A percentile compares a stretch with the other conserved stretches of the same genome.
These are phyloP conservation scores for Tetracentron sinense DNA, from an alignment of 164 flowering plant genomes.

Conservation along the genomic window DNA sequence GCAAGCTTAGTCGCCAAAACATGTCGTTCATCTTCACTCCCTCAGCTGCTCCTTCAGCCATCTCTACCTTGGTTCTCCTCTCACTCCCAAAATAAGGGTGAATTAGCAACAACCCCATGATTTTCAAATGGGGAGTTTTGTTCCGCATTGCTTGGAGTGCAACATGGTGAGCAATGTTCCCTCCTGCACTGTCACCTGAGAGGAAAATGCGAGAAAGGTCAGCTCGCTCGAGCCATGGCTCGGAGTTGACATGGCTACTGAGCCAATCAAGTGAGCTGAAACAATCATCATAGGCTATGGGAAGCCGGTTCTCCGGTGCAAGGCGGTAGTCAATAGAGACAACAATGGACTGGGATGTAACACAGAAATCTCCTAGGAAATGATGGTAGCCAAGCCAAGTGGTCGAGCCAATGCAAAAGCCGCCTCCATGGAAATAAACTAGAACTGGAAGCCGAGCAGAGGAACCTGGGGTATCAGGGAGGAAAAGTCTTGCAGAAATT, in stretches of 20 bases:
- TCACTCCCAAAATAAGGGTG: conserved; percentile 77
- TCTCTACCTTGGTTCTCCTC: conserved; percentile 45
- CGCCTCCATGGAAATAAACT: conserved; percentile 86
- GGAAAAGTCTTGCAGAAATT: conserved; percentile 58
- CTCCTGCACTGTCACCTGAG: conserved; percentile 88
- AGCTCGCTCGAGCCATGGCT: conserved; percentile 51
- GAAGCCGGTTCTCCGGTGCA: conserved; percentile 75
- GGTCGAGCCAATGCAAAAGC: conserved; percentile 92
- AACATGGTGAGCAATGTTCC: conserved; percentile 68
- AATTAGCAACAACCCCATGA: conserved; percentile 42
- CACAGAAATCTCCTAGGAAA: conserved; percentile 54
- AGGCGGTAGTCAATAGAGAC: conserved; percentile 79
- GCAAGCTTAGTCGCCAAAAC: conserved; percentile 74
- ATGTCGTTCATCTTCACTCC: conserved; percentile 50
- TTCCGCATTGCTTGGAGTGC: conserved; percentile 27
- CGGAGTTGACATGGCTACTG: conserved; percentile 14
- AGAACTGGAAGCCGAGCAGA: conserved; percentile 38
- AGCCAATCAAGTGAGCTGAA: conserved; percentile 58
- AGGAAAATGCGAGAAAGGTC: conserved; percentile 67
- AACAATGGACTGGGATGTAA: conserved; percentile 37
- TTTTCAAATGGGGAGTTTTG: conserved; percentile 2
- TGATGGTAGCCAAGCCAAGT: conserved; percentile 76
- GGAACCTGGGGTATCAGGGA: conserved; percentile 30
- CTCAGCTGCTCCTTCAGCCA: conserved; percentile 21
- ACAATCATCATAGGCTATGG: conserved; percentile 67